These are phyloP conservation scores for Thalia dealbata DNA, from an alignment of 176 grass and related monocot species.

Conservation along the genomic window DNA sequence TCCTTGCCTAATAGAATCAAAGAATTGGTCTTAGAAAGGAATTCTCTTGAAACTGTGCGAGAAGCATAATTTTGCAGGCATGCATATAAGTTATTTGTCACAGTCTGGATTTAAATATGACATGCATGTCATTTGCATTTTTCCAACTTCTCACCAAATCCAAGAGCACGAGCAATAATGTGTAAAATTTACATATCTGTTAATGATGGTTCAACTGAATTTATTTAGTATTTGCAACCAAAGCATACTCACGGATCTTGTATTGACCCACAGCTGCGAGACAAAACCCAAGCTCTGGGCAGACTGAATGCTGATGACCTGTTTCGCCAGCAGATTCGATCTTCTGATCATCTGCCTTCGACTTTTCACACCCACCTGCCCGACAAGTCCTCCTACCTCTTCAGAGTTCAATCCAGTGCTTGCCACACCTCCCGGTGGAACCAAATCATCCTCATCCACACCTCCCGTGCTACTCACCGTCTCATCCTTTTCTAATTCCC, in stretches of 20 bases:
- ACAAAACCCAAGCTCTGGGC: slow-evolving; percentile 83
- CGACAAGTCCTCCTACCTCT: slow-evolving; percentile 17
- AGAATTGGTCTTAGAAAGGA: too few relatives aligned
- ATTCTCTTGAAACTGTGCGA: too few relatives aligned
- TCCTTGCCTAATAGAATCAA: too few relatives aligned
- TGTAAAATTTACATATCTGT: neutral
- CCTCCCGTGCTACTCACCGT: slow-evolving; percentile 3
- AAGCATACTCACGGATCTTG: slow-evolving; percentile 28
- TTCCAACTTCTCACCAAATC: too few relatives aligned
- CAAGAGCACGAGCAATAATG: neutral
- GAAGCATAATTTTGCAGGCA: too few relatives aligned
- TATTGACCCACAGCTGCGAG: slow-evolving; percentile 89
- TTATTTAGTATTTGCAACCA: neutral
- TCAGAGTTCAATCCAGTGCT: slow-evolving; percentile 13
- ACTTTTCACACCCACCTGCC: neutral
- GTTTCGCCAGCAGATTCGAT: slow-evolving; percentile 76
- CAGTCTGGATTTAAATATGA: too few relatives aligned
- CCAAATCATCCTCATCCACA: slow-evolving; percentile 14
- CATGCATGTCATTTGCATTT: too few relatives aligned
- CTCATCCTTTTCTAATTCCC: slow-evolving; percentile 27
- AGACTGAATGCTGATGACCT: slow-evolving; percentile 74
- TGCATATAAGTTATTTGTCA: too few relatives aligned
- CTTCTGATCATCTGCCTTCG: slow-evolving; percentile 52
- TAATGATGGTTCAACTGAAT: neutral
- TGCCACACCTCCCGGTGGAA: neutral